phyloP scores from a whole-genome alignment of 2,329 filamentous ascomycete genomes.

The Aspergillus flavus region DNA sequence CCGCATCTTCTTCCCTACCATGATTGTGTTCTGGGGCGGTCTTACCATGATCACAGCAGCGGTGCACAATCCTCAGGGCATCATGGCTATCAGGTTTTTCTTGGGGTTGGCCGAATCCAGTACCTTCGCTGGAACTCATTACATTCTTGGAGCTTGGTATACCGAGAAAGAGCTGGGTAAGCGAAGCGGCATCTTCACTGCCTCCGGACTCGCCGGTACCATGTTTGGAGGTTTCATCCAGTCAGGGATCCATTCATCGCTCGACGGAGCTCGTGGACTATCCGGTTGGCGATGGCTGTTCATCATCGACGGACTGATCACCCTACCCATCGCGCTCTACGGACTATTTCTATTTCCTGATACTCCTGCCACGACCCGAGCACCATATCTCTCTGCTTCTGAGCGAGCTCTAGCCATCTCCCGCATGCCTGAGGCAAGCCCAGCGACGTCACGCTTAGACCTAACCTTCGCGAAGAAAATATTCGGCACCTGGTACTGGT shows the following conservation, averaged over 20 bases:
- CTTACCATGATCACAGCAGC: slow-evolving; percentile 38
- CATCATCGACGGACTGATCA: slow-evolving; percentile 45
- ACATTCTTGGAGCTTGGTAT: slow-evolving; percentile 48
- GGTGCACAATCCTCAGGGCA: slow-evolving; percentile 29
- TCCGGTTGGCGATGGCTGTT: slow-evolving; percentile 43
- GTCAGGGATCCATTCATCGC: slow-evolving; percentile 35
- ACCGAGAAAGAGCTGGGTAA: slow-evolving; percentile 44
- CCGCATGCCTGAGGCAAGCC: slow-evolving; percentile 30
- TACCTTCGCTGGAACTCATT: slow-evolving; percentile 40
- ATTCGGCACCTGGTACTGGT: slow-evolving; percentile 41
- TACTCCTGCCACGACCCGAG: slow-evolving; percentile 38
- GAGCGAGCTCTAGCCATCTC: slow-evolving; percentile 36
- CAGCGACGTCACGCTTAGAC: slow-evolving; percentile 23
- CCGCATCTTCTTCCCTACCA: slow-evolving; percentile 29
- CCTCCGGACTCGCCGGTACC: slow-evolving; percentile 36
- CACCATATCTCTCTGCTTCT: slow-evolving; percentile 35
- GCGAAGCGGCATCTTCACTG: slow-evolving; percentile 39
- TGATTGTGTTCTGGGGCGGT: slow-evolving; percentile 35
- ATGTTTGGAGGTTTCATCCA: slow-evolving; percentile 44
- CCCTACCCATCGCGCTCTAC: slow-evolving; percentile 46
- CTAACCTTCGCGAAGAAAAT: slow-evolving; percentile 31
- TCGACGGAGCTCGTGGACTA: slow-evolving; percentile 30
- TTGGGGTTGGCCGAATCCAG: slow-evolving; percentile 37
- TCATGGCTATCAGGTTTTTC: slow-evolving; percentile 43
- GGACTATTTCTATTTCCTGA: slow-evolving; percentile 48